Conservation (phyloP, 176 grass and related monocot species). For the Melocanna baccifera region DNA sequence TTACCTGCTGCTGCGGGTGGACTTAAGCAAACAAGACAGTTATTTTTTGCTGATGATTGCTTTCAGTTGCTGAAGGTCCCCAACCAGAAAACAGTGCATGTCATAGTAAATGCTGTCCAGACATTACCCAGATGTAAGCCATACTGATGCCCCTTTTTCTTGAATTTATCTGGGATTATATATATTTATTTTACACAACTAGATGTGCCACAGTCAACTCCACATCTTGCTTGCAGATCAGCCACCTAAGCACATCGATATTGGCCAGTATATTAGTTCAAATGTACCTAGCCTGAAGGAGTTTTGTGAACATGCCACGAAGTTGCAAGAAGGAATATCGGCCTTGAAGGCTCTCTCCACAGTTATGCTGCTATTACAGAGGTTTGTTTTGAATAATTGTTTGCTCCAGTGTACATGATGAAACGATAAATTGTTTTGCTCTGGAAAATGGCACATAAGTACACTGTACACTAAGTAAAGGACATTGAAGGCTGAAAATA, state of each 20-base stretch:
- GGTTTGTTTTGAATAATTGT: slow-evolving; percentile 49
- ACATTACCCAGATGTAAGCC: slow-evolving; percentile 70
- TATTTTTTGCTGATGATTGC: slow-evolving; percentile 89
- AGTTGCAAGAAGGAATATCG: slow-evolving; percentile 51
- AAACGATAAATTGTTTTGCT: neutral
- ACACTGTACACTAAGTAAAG: neutral
- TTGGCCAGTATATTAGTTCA: slow-evolving; percentile 67
- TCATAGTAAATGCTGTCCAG: slow-evolving; percentile 68
- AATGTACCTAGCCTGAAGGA: slow-evolving; percentile 91
- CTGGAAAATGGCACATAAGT: neutral
- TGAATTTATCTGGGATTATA: neutral
- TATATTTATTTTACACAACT: neutral
- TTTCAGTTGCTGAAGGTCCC: slow-evolving; percentile 64
- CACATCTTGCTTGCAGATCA: slow-evolving; percentile 52
- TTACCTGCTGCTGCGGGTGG: slow-evolving; percentile 55
- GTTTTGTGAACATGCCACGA: slow-evolving; percentile 57
- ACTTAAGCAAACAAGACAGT: slow-evolving; percentile 54
- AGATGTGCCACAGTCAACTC: slow-evolving; percentile 6
- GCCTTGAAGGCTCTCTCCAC: slow-evolving; percentile 72
- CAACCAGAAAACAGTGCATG: slow-evolving; percentile 67
- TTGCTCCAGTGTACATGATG: slow-evolving; percentile 16
- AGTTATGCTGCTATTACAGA: slow-evolving; percentile 81
- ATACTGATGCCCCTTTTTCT: slow-evolving; percentile 24
- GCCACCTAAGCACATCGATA: slow-evolving; percentile 78
- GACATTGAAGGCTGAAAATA: slow-evolving; percentile 17